Conservation (phyloP, 768 basidiomycete species). For the Lentinus brumalis region DNA sequence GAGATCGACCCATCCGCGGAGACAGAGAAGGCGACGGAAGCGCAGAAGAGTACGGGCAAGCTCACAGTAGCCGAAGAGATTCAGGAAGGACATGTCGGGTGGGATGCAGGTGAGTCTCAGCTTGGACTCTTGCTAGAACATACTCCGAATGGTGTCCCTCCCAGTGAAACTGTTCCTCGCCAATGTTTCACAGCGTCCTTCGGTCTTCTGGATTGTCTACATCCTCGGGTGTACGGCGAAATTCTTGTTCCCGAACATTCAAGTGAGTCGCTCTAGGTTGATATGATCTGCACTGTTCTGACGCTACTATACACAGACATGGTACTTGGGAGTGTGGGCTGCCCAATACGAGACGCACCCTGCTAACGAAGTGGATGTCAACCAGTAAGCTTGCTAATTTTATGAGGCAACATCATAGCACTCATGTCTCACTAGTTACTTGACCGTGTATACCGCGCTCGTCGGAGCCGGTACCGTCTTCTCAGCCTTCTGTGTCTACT, state of each 20-base stretch:
- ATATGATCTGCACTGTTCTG: too few relatives aligned
- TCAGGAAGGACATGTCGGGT: not conserved
- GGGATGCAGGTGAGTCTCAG: not conserved
- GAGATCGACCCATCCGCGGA: constrained; percentile 25
- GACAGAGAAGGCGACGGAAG: constrained; percentile 4
- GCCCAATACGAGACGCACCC: constrained; percentile 21
- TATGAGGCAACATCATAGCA: too few relatives aligned
- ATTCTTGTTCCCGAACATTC: constrained; percentile 2
- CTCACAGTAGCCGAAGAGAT: not conserved
- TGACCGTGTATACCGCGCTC: constrained; percentile 42
- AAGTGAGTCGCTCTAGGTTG: not conserved
- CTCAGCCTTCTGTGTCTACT: constrained; percentile 18
- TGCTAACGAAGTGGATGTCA: constrained; percentile 14
- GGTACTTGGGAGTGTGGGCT: constrained; percentile 42
- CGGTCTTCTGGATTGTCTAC: constrained; percentile 4
- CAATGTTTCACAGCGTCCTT: constrained; percentile 11
- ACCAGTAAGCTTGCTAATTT: too few relatives aligned
- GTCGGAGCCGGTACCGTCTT: constrained; percentile 25
- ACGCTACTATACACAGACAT: constrained; percentile 29
- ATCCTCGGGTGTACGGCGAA: constrained; percentile 25
- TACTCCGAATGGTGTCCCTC: not conserved
- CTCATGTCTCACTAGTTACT: too few relatives aligned
- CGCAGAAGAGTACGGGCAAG: constrained; percentile 34
- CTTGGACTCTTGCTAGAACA: too few relatives aligned
- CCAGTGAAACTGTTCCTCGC: constrained; percentile 34